Base-by-base conservation (phyloP, 495 filamentous ascomycete genomes). In the Pseudomonodictys pantanalensis region DNA sequence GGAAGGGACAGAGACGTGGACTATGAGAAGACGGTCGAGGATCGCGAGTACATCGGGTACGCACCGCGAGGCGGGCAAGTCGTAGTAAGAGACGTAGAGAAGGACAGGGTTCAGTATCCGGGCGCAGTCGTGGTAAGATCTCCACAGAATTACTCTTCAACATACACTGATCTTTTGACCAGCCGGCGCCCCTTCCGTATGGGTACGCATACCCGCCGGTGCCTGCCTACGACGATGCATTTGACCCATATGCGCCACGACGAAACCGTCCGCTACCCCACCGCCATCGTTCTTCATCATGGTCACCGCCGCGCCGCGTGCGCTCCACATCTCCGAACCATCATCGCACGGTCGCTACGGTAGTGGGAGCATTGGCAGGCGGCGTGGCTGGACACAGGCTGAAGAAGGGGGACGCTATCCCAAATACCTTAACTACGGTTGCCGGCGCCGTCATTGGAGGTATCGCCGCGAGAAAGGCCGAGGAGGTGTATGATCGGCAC, bases 291-390 rank as follows among this genome's bases (percentile, higher is more conserved):
- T 29, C 44, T 11, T 53, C 42, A 0, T 50, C 51, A 0, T 58
- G 42, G 8, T 57, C 60, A 1, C 50, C 53, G 12, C 39, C 46
- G 9, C 53, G 48, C 23, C 58, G 58, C 0, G 17, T 8, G 15
- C 51, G 63, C 12, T 65, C 62, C 0, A 54, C 30, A 33, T 62
- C 58, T 7, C 58, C 58, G 0, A 58, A 50, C 33, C 46, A 47
- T 6, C 53, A 60, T 5, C 46, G 64, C 15, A 20, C 52, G 10
- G 52, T 29, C 7, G 51, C 48, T n/a, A 53, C 56, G 11, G 29
- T 65, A 6, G 55, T 58, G 4, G 65, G 65, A 0, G 65, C 65
- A 23, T 52, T 68, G 9, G 61, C 65, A 18, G 65, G 65, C 10
- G 65, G 65, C 6, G 26, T 65, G 23, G 20, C 60, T 15, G 65